Percentiles rank a stretch among this genome's conserved stretches.
Conservation (phyloP, 768 basidiomycete species). For the Collybiopsis confluens region DNA sequence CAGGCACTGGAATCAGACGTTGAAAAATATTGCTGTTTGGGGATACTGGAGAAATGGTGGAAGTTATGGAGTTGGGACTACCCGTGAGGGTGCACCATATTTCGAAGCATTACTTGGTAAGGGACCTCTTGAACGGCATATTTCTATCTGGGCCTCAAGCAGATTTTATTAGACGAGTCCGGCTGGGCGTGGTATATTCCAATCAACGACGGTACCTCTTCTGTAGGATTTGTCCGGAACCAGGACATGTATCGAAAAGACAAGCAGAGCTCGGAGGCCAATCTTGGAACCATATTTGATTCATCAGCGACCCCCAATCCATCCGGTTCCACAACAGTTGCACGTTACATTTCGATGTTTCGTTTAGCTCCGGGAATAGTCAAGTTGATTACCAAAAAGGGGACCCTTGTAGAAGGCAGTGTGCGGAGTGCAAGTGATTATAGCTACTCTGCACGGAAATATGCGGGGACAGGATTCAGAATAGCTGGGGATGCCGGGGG, state of each 20-base stretch:
- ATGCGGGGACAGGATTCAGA: constrained; percentile 31
- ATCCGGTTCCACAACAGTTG: constrained; percentile 23
- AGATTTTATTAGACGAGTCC: constrained; percentile 35
- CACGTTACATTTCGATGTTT: constrained; percentile 42
- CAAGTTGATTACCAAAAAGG: constrained; percentile 25
- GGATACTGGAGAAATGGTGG: constrained; percentile 56
- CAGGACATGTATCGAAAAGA: constrained; percentile 30
- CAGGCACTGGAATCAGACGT: constrained; percentile 43
- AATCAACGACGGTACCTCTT: constrained; percentile 43
- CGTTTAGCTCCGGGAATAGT: constrained; percentile 40
- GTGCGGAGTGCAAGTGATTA: constrained; percentile 25
- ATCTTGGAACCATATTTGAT: constrained; percentile 9
- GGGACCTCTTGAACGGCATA: constrained; percentile 9
- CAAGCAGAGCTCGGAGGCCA: constrained; percentile 18
- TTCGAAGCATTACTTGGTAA: constrained; percentile 55
- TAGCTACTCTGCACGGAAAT: constrained; percentile 30
- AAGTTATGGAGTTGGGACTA: constrained; percentile 36
- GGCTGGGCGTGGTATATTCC: constrained; percentile 60
- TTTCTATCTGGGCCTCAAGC: background rate
- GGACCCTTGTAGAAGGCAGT: constrained; percentile 12
- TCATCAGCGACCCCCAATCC: too few relatives aligned
- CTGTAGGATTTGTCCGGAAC: constrained; percentile 47
- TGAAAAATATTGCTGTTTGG: constrained; percentile 63
- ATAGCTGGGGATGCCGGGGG: constrained; percentile 39
- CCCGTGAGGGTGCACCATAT: constrained; percentile 43